Evolutionary conservation across 352 stramenopile genomes (phyloP).

Genomic region (Peronospora destructor): DNA sequence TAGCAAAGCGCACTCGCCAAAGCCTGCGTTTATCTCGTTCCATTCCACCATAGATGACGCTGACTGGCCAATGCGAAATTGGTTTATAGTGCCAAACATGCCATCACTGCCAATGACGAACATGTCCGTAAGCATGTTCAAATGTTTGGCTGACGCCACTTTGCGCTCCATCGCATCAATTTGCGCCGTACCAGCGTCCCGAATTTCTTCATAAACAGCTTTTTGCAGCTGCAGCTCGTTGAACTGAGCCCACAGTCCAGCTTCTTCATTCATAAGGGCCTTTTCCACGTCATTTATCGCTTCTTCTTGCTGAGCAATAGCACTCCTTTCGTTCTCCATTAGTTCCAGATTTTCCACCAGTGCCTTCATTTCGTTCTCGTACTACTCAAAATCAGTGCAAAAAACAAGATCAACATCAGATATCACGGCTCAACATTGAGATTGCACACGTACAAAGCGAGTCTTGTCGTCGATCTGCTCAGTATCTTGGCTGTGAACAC

Average conservation of each 20-base stretch:
- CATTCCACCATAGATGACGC: constrained; percentile 58
- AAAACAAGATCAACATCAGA: not conserved
- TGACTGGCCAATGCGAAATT: constrained; percentile 70
- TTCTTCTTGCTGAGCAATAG: constrained; percentile 43
- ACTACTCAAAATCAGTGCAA: constrained; percentile 29
- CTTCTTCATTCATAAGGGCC: constrained; percentile 46
- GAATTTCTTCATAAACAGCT: constrained; percentile 42
- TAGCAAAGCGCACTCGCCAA: constrained; percentile 68
- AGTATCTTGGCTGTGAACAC: constrained; percentile 45
- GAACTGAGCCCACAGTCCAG: constrained; percentile 45
- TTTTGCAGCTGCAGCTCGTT: constrained; percentile 50
- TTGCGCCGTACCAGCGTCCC: constrained; percentile 44
- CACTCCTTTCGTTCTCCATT: constrained; percentile 63
- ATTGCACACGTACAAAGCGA: constrained; percentile 41
- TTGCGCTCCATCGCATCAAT: constrained; percentile 54
- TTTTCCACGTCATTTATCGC: constrained; percentile 43
- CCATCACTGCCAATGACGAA: constrained; percentile 73
- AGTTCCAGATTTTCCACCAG: constrained; percentile 55
- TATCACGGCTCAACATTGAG: not conserved
- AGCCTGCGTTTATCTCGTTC: constrained; percentile 85
- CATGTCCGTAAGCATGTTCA: constrained; percentile 68
- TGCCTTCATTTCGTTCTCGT: constrained; percentile 53
- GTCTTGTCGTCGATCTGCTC: constrained; percentile 71
- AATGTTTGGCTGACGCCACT: constrained; percentile 32
- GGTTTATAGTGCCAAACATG: constrained; percentile 78